Evolutionary conservation across 257 asterid genomes (phyloP), one percentile per base, ranked within the genome.

Genomic region (Penstemon newberryi): DNA sequence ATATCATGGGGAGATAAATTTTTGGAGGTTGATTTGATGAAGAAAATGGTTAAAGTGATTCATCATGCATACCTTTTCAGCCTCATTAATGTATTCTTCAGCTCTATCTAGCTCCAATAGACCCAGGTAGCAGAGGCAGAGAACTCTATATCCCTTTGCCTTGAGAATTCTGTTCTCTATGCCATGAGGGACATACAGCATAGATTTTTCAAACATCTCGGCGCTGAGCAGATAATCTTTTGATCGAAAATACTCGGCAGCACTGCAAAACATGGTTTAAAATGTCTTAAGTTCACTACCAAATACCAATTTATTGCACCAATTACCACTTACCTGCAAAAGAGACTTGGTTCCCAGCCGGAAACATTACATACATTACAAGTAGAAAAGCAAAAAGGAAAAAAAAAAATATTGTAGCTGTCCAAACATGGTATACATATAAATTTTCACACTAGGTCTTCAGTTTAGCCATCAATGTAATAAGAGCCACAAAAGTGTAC

Each of bases 71-170:
- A 88, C 99, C 96, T 89, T 94, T 59, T 86, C 99, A 73, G 99
- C 96, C 82, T 94, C 99, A 71, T 87, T 84, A 45, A 91, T 83
- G 77, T 94, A 94, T 80, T 94, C 99, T 83, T 91, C 87, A 79
- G 99, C 96, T 82, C 95, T 87, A 75, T 90, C 96, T 44, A 91
- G 87, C 81, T 87, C 96, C 77, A 81, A 75, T 63, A 94, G 86
- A 79, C 89, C 96, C 33, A 94, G 73, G 81, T 89, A 78, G 84
- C 97, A 94, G 76, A 94, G 93, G 79, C 96, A 87, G 67, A 93
- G 83, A 58, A 89, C 92, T 76, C 96, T 82, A 71, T 79, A 90
- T 59, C 99, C 99, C 83, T 94, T 94, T 44, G 99, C 96, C 80
- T 84, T 83, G 63, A 91, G 86, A 66, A 76, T 83, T 89, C 86